Percentiles rank a stretch among this genome's conserved stretches.
Conservation (phyloP, 2,329 filamentous ascomycete genomes). For the Colletotrichum costaricense region DNA sequence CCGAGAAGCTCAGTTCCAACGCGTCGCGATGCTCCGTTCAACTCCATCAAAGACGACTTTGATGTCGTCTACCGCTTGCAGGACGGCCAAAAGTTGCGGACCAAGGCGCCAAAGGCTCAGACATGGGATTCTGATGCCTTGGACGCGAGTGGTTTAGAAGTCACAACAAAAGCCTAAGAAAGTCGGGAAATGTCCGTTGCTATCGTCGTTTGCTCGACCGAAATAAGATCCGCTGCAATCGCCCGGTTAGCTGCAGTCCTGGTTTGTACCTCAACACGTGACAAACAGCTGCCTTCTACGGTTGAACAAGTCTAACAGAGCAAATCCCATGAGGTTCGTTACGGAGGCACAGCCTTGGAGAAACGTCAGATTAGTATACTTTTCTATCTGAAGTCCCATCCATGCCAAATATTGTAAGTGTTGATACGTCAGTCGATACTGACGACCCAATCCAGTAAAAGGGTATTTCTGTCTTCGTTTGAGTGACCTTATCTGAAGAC, state of each 20-base stretch:
- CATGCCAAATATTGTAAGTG: not conserved
- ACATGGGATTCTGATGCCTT: slow-evolving; percentile 23
- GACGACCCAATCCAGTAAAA: not conserved
- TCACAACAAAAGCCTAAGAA: not conserved
- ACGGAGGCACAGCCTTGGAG: not conserved
- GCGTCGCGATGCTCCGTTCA: not conserved
- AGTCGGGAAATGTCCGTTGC: slow-evolving; percentile 17
- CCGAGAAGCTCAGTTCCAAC: slow-evolving; percentile 15
- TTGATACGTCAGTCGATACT: not conserved
- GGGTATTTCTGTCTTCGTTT: not conserved
- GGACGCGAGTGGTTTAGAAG: slow-evolving; percentile 1
- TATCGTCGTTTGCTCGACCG: slow-evolving; percentile 34
- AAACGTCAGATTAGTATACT: slow-evolving; percentile 16
- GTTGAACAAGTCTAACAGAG: slow-evolving; percentile 26
- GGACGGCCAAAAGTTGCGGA: not conserved
- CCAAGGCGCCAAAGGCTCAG: slow-evolving; percentile 30
- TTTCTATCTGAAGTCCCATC: slow-evolving; percentile 11
- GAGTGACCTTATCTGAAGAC: not conserved
- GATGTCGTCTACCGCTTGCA: slow-evolving; percentile 14
- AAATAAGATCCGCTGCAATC: slow-evolving; percentile 35
- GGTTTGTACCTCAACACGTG: slow-evolving; percentile 35
- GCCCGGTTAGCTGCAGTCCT: slow-evolving; percentile 36
- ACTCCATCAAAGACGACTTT: slow-evolving; percentile 25
- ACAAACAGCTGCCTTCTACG: slow-evolving; percentile 34
- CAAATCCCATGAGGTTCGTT: not conserved